phyloP scores from a whole-genome alignment of 257 asterid species.

The Sherardia arvensis region DNA sequence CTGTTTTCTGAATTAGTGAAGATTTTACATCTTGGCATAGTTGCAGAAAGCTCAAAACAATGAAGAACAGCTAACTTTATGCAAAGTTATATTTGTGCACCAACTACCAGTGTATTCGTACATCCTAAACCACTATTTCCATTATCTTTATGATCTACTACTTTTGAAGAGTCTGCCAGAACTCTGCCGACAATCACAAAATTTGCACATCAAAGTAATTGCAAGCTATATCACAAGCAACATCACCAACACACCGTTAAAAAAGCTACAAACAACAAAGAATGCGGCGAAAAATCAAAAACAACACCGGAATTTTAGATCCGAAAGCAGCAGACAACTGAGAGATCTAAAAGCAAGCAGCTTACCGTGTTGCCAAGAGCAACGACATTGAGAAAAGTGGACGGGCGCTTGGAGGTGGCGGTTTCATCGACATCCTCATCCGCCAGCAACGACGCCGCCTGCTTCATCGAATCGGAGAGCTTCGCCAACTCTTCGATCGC shows the following conservation, averaged over 20 bases:
- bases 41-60: not conserved
- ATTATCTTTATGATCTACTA: not conserved
- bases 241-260: not conserved
- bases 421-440: constrained; percentile 90
- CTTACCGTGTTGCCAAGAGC: constrained; percentile 87
- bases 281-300: not conserved
- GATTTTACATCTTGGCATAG: not conserved
- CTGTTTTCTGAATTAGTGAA: not conserved
- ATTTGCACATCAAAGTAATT: not conserved
- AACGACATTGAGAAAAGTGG: constrained; percentile 91
- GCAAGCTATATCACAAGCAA: not conserved
- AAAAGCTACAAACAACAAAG: not conserved
- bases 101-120: not conserved
- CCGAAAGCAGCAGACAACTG: constrained; percentile 4
- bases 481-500: constrained; percentile 80
- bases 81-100: not conserved
- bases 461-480: constrained; percentile 95
- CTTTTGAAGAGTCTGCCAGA: not conserved
- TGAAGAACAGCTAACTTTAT: not conserved
- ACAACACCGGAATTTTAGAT: constrained; percentile 5
- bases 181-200: not conserved
- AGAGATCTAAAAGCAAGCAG: constrained; percentile 14
- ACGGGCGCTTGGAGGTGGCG: constrained; percentile 58
- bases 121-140: not conserved
- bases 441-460: constrained; percentile 80